Evolutionary conservation across 73 alveolate genomes (phyloP).

Genomic region (Breviolum minutum): DNA sequence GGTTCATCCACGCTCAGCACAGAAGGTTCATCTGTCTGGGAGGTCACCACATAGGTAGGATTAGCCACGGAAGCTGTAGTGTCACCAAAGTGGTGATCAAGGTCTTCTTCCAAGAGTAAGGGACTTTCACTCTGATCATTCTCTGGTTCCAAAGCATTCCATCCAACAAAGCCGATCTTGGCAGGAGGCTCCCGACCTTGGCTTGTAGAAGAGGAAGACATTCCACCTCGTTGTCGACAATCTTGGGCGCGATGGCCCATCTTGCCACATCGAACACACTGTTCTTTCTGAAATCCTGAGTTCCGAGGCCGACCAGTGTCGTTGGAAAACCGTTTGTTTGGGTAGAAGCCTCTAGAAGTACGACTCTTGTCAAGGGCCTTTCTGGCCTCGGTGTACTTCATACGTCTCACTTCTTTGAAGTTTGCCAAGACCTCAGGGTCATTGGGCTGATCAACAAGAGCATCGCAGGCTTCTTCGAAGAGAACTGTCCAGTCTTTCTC

Average conservation of each 20-base stretch:
- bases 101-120: not conserved
- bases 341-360: constrained; percentile 1
- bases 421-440: not conserved
- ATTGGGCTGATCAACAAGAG: not conserved
- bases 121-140: not conserved
- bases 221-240: not conserved
- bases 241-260: not conserved
- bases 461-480: constrained; percentile 15
- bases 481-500: not conserved
- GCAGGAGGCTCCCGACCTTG: not conserved
- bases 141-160: not conserved
- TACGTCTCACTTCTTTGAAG: constrained; percentile 7
- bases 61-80: not conserved
- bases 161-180: not conserved
- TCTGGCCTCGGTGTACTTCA: constrained; percentile 1
- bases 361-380: not conserved
- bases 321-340: not conserved
- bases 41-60: not conserved
- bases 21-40: not conserved
- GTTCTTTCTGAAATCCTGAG: not conserved
- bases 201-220: not conserved
- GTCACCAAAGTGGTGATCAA: not conserved
- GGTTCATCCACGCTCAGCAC: not conserved
- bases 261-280: constrained; percentile 18
- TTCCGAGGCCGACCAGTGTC: not conserved